Evolutionary conservation across 306 rosid species (phyloP), one percentile per base, ranked within the genome.

Genomic region (Ormosia semicastrata): DNA sequence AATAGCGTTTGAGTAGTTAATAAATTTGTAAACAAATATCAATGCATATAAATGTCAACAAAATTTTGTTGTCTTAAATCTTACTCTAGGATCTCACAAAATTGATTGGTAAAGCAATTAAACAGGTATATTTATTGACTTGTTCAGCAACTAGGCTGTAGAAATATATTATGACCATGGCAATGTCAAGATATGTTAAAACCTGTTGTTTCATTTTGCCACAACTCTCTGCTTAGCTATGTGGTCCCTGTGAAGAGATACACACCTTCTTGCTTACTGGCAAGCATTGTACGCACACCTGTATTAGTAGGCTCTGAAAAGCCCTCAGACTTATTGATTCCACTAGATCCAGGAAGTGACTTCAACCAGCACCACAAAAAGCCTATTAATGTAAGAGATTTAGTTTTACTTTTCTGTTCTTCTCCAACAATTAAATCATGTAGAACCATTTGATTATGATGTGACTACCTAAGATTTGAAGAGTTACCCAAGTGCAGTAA

Each of bases 171-270:
- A 80, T 65, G 77, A 47, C 56, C 39, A 49, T 9, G 66, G 53
- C 2, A 65, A 36, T 60, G 54, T 30, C 72, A 76, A 83, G 71
- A 87, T 44, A 30, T 63, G 81, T 52, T 56, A 82, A 36, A 84
- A 94, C 98, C 90, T 91, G 76, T 77, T 84, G 92, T 84, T 90
- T 84, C 90, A 94, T 86, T 90, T 94, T 56, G 82, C 52, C 47
- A 88, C 47, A 85, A 86, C 83, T 73, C 86, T 88, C 76, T 83
- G 97, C 68, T 93, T 97, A 80, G 89, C 83, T 70, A 83, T 30
- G 18, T 81, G 86, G 59, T 90, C 97, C 87, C 89, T 87, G 66
- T 84, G 86, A 89, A 79, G 84, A 75, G 92, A 69, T n/a, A n/a
- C 58, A 64, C 53, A 29, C 84, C 85, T 57, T 92, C 91, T 82